Evolutionary conservation across 2,329 filamentous ascomycete genomes (phyloP).

Genomic region (Ceratocystis cubensis): DNA sequence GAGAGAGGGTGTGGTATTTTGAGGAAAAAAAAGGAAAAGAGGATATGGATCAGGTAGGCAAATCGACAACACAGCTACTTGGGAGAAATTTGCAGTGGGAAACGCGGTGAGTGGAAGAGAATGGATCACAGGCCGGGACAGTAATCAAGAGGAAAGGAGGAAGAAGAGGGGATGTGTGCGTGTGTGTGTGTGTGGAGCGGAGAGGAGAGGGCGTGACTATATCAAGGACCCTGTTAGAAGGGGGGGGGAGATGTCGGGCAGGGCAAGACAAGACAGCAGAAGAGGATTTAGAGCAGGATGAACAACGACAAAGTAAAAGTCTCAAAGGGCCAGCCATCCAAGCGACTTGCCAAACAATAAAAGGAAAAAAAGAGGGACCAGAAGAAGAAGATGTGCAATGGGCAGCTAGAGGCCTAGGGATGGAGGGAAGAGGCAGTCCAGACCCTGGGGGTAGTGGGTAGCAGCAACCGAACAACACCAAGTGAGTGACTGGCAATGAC

Average conservation of each 20-base stretch:
- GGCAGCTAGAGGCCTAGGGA: background rate
- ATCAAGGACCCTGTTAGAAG: background rate
- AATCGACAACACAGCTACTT: background rate
- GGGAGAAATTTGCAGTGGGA: background rate
- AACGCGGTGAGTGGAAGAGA: slow-evolving; percentile 4
- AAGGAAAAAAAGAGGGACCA: background rate
- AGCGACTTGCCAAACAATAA: background rate
- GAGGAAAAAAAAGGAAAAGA: too few relatives aligned
- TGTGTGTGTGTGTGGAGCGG: background rate
- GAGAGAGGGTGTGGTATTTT: too few relatives aligned
- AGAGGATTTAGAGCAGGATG: background rate
- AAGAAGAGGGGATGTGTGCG: background rate
- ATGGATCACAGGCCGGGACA: background rate
- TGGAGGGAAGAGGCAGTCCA: background rate
- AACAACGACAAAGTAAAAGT: background rate
- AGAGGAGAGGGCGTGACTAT: background rate
- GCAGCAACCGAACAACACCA: too few relatives aligned
- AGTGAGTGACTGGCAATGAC: too few relatives aligned
- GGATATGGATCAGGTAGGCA: too few relatives aligned
- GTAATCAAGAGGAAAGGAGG: background rate
- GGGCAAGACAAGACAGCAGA: background rate
- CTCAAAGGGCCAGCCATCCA: background rate
- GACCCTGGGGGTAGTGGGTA: too few relatives aligned
- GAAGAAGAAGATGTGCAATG: background rate
- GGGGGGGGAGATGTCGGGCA: background rate